phyloP scores from a whole-genome alignment of 2,329 filamentous ascomycete genomes.

The Aureobasidium sp. region DNA sequence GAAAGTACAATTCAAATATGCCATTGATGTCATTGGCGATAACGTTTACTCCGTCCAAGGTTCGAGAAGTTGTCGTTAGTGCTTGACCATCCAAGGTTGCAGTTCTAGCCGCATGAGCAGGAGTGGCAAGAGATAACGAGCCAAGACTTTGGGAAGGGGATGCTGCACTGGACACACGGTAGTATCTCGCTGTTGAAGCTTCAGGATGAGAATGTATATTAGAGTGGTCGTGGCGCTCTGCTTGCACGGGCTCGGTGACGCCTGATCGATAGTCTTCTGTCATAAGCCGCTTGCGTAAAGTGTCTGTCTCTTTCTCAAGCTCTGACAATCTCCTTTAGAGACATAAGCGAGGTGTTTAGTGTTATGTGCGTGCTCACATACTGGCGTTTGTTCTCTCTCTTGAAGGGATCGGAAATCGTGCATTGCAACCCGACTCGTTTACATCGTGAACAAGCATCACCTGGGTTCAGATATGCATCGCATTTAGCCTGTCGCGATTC shows the following conservation, averaged over 20 bases:
- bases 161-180: background rate
- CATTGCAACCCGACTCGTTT: background rate
- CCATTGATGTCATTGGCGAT: background rate
- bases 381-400: background rate
- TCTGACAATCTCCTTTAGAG: background rate
- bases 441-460: background rate
- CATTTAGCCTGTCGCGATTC: background rate
- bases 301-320: conserved; percentile 1
- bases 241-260: background rate
- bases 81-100: background rate
- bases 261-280: background rate
- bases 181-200: background rate
- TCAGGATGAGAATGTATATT: background rate
- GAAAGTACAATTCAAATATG: background rate
- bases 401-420: background rate
- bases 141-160: background rate
- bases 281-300: background rate
- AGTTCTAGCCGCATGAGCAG: background rate
- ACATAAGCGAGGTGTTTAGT: background rate
- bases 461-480: background rate
- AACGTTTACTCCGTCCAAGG: background rate
- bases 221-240: background rate
- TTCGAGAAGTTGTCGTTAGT: background rate
- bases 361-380: background rate
- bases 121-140: background rate